phyloP scores from a whole-genome alignment of 202 grass and related monocot species.

The Schoenoplectus tabernaemontani region DNA sequence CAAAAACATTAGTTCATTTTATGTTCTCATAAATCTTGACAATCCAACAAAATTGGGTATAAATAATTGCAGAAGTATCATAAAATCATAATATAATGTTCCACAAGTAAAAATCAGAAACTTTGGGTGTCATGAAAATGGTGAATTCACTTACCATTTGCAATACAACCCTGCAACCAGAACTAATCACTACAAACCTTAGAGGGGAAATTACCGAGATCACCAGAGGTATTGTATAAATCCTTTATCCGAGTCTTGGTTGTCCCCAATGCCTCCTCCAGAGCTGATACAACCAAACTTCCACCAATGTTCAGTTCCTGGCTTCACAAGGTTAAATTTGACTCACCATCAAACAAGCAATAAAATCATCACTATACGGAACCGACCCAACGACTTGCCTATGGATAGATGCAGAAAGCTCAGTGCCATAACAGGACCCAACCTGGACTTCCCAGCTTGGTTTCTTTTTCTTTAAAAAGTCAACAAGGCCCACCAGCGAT shows the following conservation, averaged over 20 bases:
- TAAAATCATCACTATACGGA: neutral
- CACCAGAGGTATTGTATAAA: slow-evolving; percentile 75
- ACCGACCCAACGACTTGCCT: neutral
- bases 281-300: slow-evolving; percentile 58
- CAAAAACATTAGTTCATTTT: neutral
- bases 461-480: neutral
- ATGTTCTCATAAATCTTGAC: neutral
- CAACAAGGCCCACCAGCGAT: neutral
- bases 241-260: slow-evolving; percentile 86
- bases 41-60: neutral
- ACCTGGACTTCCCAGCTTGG: neutral
- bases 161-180: neutral
- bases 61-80: neutral
- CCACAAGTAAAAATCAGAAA: slow-evolving; percentile 7
- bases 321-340: slow-evolving; percentile 47
- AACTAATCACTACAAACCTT: slow-evolving; percentile 15
- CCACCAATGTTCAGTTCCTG: slow-evolving; percentile 98
- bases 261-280: slow-evolving; percentile 72
- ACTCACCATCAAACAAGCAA: slow-evolving; percentile 27
- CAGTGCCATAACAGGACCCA: neutral
- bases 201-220: slow-evolving; percentile 59
- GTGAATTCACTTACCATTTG: slow-evolving; percentile 4
- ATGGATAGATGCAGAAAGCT: neutral
- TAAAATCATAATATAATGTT: slow-evolving; percentile 1
- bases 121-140: neutral